These are phyloP conservation scores for Hypseocharis bilobata DNA, from an alignment of 441 rosid genomes.

Conservation along the genomic window DNA sequence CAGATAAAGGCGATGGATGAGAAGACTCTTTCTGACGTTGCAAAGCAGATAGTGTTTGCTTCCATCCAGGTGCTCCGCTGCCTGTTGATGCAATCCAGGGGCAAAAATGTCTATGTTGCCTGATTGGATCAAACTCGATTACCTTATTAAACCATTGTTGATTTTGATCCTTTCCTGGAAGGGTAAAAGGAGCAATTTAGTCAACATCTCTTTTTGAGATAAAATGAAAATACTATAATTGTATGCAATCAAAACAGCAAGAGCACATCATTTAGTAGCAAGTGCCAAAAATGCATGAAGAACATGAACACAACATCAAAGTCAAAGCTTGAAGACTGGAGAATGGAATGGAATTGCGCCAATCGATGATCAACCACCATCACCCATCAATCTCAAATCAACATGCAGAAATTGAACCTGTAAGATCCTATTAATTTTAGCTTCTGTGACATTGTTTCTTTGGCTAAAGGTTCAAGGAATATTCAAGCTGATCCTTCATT, in stretches of 20 bases:
- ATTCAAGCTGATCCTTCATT: too few species aligned
- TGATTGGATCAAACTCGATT: slow-evolving; percentile 75
- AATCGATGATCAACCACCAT: not conserved
- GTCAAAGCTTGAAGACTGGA: not conserved
- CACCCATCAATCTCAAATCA: not conserved
- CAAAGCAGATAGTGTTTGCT: slow-evolving; percentile 66
- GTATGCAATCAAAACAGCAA: slow-evolving; percentile 9
- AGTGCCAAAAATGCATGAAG: slow-evolving; percentile 12
- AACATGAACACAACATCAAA: not conserved
- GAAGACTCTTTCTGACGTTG: slow-evolving; percentile 36
- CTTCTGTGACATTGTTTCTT: not conserved
- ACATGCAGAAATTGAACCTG: not conserved
- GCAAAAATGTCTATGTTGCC: slow-evolving; percentile 89
- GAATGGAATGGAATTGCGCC: not conserved
- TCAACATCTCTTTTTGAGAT: not conserved
- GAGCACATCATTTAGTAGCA: slow-evolving; percentile 5
- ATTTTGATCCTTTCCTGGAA: slow-evolving; percentile 36
- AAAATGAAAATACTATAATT: slow-evolving; percentile 6
- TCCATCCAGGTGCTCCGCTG: slow-evolving; percentile 63
- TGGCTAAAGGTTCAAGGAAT: too few species aligned
- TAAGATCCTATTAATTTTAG: too few species aligned
- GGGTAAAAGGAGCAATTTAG: not conserved
- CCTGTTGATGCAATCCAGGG: slow-evolving; percentile 74
- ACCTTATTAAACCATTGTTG: slow-evolving; percentile 28
- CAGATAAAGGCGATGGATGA: slow-evolving; percentile 29